Evolutionary conservation across 2,329 filamentous ascomycete genomes (phyloP), one percentile per base, ranked within the genome.

Genomic region (Rachicladosporium sp.): DNA sequence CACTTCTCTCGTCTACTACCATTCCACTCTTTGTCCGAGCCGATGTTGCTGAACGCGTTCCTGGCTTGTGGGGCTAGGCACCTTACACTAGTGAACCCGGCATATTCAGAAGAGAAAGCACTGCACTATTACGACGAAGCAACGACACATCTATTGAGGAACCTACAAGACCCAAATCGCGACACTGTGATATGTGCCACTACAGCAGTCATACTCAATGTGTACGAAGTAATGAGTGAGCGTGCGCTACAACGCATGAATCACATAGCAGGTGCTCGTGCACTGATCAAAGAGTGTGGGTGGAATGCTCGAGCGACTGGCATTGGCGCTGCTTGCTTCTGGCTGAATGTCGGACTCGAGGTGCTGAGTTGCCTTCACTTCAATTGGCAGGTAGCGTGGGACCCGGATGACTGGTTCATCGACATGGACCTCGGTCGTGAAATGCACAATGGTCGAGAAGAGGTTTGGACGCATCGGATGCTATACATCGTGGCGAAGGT

Each of bases 211-310:
- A 80, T 93, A 6, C 71, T 96, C 27, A 89, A 93, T 50, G 82
- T 93, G 3, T 95, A 93, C 61, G 87, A 95, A 59, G 80, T 88
- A 50, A 93, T 95, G 85, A 86, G 78, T 36, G 82, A 89, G 54
- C 76, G 76, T 48, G 78, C 82, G 4, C 68, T 80, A 29, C 77
- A 86, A 50, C 73, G 82, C n/a, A 89, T 91, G 80, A 88, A 83
- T 50, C 88, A 94, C 54, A 88, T 89, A 48, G 80, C 82, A 0
- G 86, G 86, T 4, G 85, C 86, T 7, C 74, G 86, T 38, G 85
- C 85, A 2, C 67, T 94, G 36, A 88, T 95, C 52, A 84, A 86
- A 45, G 86, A 94, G 55, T 94, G 87, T 52, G 77, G 79, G 3
- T 95, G 89, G 89, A 81, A 85, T 51, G 85, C 85, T 0, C 76